These are phyloP conservation scores for Didymella sp. DNA, from an alignment of 2,329 filamentous ascomycete genomes.

Conservation along the genomic window DNA sequence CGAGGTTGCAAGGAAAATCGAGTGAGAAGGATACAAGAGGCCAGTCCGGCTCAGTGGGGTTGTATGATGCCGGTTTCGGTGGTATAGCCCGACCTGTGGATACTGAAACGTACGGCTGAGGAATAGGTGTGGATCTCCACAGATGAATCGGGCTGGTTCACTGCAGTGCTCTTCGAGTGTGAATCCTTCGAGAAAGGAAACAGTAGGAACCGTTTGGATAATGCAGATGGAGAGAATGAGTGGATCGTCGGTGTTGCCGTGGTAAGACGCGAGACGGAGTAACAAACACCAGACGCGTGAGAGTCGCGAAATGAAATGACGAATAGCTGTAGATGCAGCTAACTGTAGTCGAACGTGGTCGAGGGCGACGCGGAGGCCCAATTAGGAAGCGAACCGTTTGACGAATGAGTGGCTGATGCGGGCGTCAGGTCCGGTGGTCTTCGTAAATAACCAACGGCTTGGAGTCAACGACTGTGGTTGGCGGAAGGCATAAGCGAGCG, in stretches of 20 bases:
- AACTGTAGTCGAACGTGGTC: constrained; percentile 29
- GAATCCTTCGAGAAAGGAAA: constrained; percentile 12
- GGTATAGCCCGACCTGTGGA: constrained; percentile 1
- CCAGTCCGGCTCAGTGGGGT: constrained; percentile 10
- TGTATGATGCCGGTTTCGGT: constrained; percentile 10
- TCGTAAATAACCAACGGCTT: constrained; percentile 31
- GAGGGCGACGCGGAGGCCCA: constrained; percentile 32
- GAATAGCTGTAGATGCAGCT: constrained; percentile 31
- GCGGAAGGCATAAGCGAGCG: constrained; percentile 29
- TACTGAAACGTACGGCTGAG: neutral
- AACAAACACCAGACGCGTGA: constrained; percentile 43
- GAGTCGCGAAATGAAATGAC: constrained; percentile 40
- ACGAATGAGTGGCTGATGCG: constrained; percentile 41
- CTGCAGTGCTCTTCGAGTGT: constrained; percentile 11
- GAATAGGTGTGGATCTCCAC: constrained; percentile 1
- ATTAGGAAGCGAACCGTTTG: constrained; percentile 29
- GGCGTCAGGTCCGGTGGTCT: constrained; percentile 33
- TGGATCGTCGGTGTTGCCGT: constrained; percentile 35
- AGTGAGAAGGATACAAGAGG: neutral
- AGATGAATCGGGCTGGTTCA: neutral
- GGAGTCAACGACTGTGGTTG: constrained; percentile 26
- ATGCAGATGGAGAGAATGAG: constrained; percentile 24
- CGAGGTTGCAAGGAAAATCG: neutral
- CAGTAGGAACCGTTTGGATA: constrained; percentile 18
- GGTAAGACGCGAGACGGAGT: constrained; percentile 36